Percentiles rank a stretch among this genome's conserved stretches.
phyloP scores from a whole-genome alignment of 495 filamentous ascomycete genomes.

The Xylaria sp. region DNA sequence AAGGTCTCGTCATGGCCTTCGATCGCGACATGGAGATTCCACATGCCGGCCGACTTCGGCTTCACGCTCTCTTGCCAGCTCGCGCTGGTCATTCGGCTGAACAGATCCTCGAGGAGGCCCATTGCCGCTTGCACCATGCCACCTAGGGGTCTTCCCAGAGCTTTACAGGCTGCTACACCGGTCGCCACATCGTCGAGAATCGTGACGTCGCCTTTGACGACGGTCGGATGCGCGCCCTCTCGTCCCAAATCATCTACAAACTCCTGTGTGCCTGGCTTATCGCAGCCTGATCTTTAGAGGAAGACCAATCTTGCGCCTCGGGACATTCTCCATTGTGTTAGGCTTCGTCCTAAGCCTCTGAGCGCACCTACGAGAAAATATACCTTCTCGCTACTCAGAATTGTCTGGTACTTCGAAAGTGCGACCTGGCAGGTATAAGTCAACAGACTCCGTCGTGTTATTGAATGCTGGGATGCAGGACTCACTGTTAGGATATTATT shows the following conservation, averaged over 20 bases:
- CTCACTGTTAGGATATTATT: not conserved
- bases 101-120: conserved; percentile 53
- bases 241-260: conserved; percentile 42
- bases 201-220: conserved; percentile 38
- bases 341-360: conserved; percentile 59
- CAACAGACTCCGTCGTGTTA: too few species aligned
- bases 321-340: conserved; percentile 55
- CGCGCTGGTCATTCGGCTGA: conserved; percentile 49
- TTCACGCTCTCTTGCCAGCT: conserved; percentile 43
- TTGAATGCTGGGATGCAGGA: not conserved
- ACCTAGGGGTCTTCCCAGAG: conserved; percentile 28
- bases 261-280: conserved; percentile 30
- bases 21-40: conserved; percentile 43
- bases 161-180: conserved; percentile 26
- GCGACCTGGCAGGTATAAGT: not conserved
- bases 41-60: conserved; percentile 52
- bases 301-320: conserved; percentile 58
- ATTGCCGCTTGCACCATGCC: conserved; percentile 45
- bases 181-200: conserved; percentile 28
- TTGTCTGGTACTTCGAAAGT: not conserved
- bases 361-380: conserved; percentile 61
- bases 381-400: conserved; percentile 41
- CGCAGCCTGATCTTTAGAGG: conserved; percentile 52
- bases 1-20: conserved; percentile 39
- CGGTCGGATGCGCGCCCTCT: conserved; percentile 26